Conservation (phyloP, 768 basidiomycete genomes). For the Cystofilobasidium macerans region DNA sequence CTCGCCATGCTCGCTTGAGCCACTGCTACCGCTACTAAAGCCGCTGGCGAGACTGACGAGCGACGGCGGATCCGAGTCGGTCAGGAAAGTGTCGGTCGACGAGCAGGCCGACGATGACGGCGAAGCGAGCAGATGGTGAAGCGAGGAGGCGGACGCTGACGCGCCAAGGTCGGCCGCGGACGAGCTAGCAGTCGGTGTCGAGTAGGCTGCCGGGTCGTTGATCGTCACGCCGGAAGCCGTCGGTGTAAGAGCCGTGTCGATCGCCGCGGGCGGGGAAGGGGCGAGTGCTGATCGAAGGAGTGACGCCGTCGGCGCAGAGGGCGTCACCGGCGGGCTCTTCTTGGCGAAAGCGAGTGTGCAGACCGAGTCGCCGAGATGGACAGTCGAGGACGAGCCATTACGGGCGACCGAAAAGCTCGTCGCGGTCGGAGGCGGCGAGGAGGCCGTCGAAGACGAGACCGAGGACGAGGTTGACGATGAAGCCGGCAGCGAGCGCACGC, state of each 20-base stretch:
- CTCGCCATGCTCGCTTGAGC: background rate
- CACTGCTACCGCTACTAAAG: background rate
- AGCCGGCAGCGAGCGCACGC: background rate
- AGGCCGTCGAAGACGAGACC: background rate
- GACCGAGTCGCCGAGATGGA: background rate
- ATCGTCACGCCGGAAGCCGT: background rate
- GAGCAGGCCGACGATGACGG: slow-evolving; percentile 5
- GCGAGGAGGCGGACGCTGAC: too few relatives aligned
- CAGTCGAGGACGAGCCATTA: background rate
- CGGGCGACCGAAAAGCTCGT: too few relatives aligned
- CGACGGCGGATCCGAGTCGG: slow-evolving; percentile 5
- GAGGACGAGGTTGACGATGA: background rate
- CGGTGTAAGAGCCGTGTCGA: background rate
- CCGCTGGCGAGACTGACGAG: background rate
- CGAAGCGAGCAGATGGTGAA: background rate
- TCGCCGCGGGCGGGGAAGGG: background rate
- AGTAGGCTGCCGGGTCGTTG: too few relatives aligned
- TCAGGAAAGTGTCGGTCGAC: background rate
- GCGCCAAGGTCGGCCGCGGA: background rate
- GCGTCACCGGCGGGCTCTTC: background rate
- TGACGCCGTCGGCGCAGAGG: background rate
- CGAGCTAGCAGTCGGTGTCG: background rate
- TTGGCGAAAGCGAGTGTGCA: background rate
- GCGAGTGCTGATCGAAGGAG: background rate
- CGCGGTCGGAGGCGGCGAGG: too few relatives aligned